phyloP scores from a whole-genome alignment of 1,284 basidiomycete genomes.

The Boletus calvinii region DNA sequence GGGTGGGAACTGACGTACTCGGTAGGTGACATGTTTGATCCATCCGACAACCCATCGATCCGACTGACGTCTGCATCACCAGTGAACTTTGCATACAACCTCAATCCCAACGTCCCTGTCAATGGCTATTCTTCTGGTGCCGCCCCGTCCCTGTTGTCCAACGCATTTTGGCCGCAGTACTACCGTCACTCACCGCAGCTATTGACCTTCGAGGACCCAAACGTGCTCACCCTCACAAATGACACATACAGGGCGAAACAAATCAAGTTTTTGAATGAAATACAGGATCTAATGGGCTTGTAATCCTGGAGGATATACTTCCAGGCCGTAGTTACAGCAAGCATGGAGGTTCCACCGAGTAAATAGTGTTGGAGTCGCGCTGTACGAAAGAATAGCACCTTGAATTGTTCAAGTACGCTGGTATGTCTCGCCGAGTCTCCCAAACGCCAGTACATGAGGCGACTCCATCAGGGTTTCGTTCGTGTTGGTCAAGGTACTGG shows the following conservation, averaged over 20 bases:
- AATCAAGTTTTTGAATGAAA: not conserved
- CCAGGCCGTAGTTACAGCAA: too few relatives aligned
- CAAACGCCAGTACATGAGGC: too few relatives aligned
- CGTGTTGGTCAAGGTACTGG: too few relatives aligned
- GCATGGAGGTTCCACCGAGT: too few relatives aligned
- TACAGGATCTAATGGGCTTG: not conserved
- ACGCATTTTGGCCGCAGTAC: constrained; percentile 5
- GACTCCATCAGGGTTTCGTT: too few relatives aligned
- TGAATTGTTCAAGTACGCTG: too few relatives aligned
- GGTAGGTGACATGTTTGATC: constrained; percentile 3
- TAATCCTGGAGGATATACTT: not conserved
- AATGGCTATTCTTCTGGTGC: constrained; percentile 3
- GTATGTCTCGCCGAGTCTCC: too few relatives aligned
- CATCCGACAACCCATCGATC: not conserved
- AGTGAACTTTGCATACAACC: constrained; percentile 20
- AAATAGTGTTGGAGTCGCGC: too few relatives aligned
- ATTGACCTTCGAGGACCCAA: not conserved
- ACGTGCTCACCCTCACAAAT: not conserved
- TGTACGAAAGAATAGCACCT: too few relatives aligned
- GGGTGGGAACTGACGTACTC: constrained; percentile 22
- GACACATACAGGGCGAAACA: not conserved
- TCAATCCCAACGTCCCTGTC: constrained; percentile 13
- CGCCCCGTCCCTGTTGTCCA: constrained; percentile 1
- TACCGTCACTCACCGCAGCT: not conserved
- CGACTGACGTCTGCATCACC: not conserved